phyloP scores from a whole-genome alignment of 768 basidiomycete genomes.

The Phanerodontia chrysosporium region DNA sequence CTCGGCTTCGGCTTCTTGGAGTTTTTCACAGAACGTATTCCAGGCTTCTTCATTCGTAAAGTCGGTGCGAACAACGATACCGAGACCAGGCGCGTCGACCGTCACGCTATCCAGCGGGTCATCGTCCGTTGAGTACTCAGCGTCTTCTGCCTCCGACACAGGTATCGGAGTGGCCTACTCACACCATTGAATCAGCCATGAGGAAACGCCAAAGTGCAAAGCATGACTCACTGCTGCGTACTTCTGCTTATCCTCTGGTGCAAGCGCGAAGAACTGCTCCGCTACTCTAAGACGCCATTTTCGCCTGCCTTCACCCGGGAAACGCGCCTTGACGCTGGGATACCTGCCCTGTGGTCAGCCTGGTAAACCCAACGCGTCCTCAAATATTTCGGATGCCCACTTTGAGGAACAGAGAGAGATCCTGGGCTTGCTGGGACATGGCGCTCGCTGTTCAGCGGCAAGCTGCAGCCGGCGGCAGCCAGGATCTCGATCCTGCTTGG shows the following conservation, averaged over 20 bases:
- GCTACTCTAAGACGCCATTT: constrained; percentile 51
- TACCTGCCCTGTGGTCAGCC: constrained; percentile 32
- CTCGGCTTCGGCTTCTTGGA: constrained; percentile 57
- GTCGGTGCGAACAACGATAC: constrained; percentile 70
- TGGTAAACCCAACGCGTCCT: background rate
- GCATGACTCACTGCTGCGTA: constrained; percentile 20
- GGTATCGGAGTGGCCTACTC: constrained; percentile 15
- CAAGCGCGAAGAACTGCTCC: constrained; percentile 43
- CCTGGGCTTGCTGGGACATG: constrained; percentile 1
- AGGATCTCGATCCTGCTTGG: background rate
- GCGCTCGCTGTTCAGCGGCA: background rate
- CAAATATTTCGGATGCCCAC: constrained; percentile 8
- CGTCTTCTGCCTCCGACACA: constrained; percentile 14
- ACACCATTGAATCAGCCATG: background rate
- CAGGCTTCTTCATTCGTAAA: constrained; percentile 66
- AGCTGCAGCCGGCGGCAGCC: background rate
- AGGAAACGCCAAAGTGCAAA: too few species aligned
- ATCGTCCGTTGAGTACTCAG: constrained; percentile 33
- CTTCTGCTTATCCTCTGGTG: constrained; percentile 22
- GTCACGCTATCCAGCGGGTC: constrained; percentile 52
- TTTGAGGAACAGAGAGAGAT: constrained; percentile 16
- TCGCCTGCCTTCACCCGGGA: constrained; percentile 53
- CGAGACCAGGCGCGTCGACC: constrained; percentile 45
- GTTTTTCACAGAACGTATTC: constrained; percentile 45
- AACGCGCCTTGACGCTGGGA: constrained; percentile 35